Percentiles rank a stretch among this genome's conserved stretches.
phyloP scores from a whole-genome alignment of 139 green algal genomes.

The Tetraselmis striata region DNA sequence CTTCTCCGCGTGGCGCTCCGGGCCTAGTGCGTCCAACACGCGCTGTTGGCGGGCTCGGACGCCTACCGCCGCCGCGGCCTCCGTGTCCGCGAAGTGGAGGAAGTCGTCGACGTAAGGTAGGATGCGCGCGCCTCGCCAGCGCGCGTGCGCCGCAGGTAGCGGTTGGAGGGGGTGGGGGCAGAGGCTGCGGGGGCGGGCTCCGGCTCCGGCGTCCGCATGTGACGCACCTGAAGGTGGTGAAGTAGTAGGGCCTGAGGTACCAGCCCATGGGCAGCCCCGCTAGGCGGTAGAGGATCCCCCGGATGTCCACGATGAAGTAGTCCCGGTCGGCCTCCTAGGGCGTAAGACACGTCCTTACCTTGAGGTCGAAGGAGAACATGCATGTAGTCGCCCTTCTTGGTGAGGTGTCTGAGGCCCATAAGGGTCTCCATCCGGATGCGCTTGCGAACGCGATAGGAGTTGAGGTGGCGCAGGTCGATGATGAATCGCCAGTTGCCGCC shows the following conservation, averaged over 20 bases:
- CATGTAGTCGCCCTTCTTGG: background rate
- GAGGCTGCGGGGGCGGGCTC: background rate
- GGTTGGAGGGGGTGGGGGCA: background rate
- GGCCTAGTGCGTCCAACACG: background rate
- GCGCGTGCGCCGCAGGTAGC: background rate
- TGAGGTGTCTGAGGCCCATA: background rate
- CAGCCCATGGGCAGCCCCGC: background rate
- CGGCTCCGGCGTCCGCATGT: background rate
- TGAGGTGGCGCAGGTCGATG: background rate
- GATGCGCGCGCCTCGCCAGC: background rate
- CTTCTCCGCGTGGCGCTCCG: background rate
- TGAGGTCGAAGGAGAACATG: background rate
- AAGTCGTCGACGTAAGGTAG: background rate
- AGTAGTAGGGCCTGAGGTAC: background rate
- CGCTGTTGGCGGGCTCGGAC: background rate
- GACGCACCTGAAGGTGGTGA: background rate
- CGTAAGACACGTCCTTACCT: background rate
- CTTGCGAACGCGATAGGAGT: background rate
- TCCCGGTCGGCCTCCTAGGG: background rate
- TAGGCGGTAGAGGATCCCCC: background rate
- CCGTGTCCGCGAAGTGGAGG: background rate
- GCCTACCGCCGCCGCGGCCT: background rate
- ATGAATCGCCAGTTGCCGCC: background rate
- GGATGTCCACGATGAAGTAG: background rate
- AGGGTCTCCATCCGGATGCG: background rate